Evolutionary conservation across 2,329 filamentous ascomycete genomes (phyloP).

Genomic region (Neoarthrinium moseri): DNA sequence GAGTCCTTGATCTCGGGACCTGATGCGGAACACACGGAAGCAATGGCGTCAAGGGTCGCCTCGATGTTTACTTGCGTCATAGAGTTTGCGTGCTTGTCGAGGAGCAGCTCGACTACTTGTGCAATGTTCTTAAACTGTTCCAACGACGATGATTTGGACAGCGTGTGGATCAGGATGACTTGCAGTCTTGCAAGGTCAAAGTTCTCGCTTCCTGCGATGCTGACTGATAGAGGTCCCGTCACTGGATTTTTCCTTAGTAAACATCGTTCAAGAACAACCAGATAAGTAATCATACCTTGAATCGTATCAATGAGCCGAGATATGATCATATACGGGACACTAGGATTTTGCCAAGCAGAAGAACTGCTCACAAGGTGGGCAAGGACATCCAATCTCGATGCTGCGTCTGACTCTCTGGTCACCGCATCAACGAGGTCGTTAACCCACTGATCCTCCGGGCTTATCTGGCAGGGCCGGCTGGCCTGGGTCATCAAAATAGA

Average conservation of each 20-base stretch:
- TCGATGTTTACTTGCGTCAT: conserved; percentile 62
- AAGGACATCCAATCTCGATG: conserved; percentile 18
- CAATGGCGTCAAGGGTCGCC: conserved; percentile 45
- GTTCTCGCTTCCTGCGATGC: conserved; percentile 8
- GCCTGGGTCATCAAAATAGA: conserved; percentile 11
- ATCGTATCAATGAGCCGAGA: conserved; percentile 10
- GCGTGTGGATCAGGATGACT: conserved; percentile 16
- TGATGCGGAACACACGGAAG: conserved; percentile 28
- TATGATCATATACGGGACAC: conserved; percentile 14
- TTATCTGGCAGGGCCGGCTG: conserved; percentile 4
- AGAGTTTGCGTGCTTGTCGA: conserved; percentile 47
- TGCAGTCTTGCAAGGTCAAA: conserved; percentile 24
- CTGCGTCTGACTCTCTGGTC: conserved; percentile 16
- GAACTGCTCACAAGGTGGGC: conserved; percentile 15
- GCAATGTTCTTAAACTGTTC: conserved; percentile 25
- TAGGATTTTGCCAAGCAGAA: conserved; percentile 18
- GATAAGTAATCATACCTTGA: conserved; percentile 1
- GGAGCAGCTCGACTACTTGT: conserved; percentile 33
- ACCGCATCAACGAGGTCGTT: conserved; percentile 25
- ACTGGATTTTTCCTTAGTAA: not conserved
- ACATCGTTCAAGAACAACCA: too few relatives aligned
- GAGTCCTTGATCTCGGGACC: conserved; percentile 20
- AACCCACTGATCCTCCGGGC: conserved; percentile 19
- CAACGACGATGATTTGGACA: conserved; percentile 21
- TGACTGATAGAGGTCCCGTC: not conserved